These are phyloP conservation scores for Alternaria metachromatica DNA, from an alignment of 2,329 filamentous ascomycete genomes.

Conservation along the genomic window DNA sequence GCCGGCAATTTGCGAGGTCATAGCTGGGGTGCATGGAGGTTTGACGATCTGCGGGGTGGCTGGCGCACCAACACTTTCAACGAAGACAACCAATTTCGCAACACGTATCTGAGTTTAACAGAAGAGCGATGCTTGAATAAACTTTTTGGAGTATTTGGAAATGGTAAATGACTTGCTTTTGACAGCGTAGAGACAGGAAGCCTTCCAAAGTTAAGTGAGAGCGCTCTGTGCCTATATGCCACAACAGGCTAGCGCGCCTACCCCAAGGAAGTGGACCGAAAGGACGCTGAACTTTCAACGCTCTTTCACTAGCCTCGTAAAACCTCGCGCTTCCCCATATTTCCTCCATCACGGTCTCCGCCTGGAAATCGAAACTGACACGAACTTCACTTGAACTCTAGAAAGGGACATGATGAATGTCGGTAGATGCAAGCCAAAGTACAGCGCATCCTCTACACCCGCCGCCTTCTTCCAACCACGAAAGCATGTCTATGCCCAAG, in stretches of 20 bases:
- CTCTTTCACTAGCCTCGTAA: not conserved
- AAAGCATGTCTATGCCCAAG: not conserved
- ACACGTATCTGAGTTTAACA: not conserved
- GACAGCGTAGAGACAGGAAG: not conserved
- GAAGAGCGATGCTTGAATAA: not conserved
- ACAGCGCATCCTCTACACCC: not conserved
- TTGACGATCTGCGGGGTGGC: constrained; percentile 15
- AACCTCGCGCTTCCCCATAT: not conserved
- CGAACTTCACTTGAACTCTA: no score
- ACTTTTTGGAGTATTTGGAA: not conserved
- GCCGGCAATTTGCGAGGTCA: not conserved
- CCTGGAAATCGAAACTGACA: not conserved
- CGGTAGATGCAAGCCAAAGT: not conserved
- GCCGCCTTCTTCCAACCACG: not conserved
- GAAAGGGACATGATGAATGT: not conserved
- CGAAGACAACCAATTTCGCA: not conserved
- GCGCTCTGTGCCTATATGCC: not conserved
- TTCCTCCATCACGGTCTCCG: not conserved
- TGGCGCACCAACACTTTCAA: not conserved
- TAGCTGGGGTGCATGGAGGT: constrained; percentile 5
- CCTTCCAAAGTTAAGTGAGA: not conserved
- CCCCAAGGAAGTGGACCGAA: not conserved
- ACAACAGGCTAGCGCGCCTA: not conserved
- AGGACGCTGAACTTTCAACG: not conserved
- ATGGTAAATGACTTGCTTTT: not conserved